Conservation (phyloP, 2,329 filamentous ascomycete species). For the Monosporascus sp. region DNA sequence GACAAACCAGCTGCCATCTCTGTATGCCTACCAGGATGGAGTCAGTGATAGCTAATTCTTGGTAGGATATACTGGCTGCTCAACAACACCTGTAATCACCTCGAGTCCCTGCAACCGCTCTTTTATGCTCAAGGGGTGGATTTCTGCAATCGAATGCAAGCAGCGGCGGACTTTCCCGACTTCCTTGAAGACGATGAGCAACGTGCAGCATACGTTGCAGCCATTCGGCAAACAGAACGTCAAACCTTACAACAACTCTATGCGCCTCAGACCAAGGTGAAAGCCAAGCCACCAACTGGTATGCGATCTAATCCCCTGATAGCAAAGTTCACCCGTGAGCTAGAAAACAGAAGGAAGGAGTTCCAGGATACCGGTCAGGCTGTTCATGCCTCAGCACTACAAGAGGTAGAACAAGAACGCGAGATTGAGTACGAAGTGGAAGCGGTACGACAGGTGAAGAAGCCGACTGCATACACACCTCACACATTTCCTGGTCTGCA, state of each 20-base stretch:
- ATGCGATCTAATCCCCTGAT: slow-evolving; percentile 17
- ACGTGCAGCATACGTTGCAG: slow-evolving; percentile 34
- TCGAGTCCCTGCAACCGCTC: slow-evolving; percentile 53
- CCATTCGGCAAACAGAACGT: slow-evolving; percentile 46
- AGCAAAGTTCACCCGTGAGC: slow-evolving; percentile 25
- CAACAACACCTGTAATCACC: slow-evolving; percentile 55
- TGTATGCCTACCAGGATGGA: neutral
- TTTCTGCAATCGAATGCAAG: slow-evolving; percentile 51
- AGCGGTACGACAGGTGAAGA: slow-evolving; percentile 48
- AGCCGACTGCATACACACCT: slow-evolving; percentile 32
- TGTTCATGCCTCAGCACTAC: slow-evolving; percentile 43
- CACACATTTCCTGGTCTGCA: slow-evolving; percentile 41
- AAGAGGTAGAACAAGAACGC: slow-evolving; percentile 56
- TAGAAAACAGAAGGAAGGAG: slow-evolving; percentile 20
- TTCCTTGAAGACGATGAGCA: slow-evolving; percentile 31
- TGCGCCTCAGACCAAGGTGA: slow-evolving; percentile 22
- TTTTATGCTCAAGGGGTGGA: slow-evolving; percentile 56
- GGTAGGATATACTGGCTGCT: slow-evolving; percentile 52
- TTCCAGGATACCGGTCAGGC: slow-evolving; percentile 34
- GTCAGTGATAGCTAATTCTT: neutral
- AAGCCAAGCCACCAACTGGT: slow-evolving; percentile 8
- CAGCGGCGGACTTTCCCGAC: slow-evolving; percentile 34
- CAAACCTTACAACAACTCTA: slow-evolving; percentile 56
- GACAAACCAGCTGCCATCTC: neutral
- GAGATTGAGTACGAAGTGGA: slow-evolving; percentile 57